Conservation (phyloP, 108 stramenopile genomes). For the Aureococcus anophagefferens region DNA sequence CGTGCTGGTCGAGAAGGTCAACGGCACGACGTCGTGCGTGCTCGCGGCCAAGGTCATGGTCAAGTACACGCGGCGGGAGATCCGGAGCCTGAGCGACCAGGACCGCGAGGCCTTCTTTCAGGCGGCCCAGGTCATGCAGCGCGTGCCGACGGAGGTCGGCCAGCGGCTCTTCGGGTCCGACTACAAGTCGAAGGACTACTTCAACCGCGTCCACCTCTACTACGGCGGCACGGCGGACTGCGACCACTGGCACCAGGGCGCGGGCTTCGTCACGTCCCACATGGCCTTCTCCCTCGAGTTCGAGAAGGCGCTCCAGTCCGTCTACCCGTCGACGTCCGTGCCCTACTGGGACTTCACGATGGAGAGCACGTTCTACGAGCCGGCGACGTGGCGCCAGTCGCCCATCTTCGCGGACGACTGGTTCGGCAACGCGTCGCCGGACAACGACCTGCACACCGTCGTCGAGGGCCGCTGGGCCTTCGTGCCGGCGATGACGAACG, state of each 20-base stretch:
- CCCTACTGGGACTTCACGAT: too few species aligned
- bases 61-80: conserved; percentile 11
- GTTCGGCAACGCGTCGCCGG: too few species aligned
- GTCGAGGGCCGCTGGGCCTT: conserved; percentile 16
- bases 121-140: conserved; percentile 14
- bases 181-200: conserved; percentile 19
- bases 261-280: too few species aligned
- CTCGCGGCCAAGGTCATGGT: too few species aligned
- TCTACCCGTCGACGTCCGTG: too few species aligned
- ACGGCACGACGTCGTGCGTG: too few species aligned
- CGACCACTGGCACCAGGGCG: conserved; percentile 29
- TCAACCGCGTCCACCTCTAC: conserved; percentile 16
- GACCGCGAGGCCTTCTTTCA: conserved; percentile 11
- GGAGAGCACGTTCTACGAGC: too few species aligned
- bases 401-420: too few species aligned
- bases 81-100: conserved; percentile 4
- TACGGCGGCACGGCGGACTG: conserved; percentile 21
- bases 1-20: too few species aligned
- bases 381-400: too few species aligned
- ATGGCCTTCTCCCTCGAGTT: too few species aligned
- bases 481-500: conserved; percentile 16
- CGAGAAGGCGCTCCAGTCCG: too few species aligned
- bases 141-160: not conserved
- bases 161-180: conserved; percentile 12
- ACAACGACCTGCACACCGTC: conserved; percentile 17